Evolutionary conservation across 192 early-diverging fungal species (phyloP).

Genomic region (Backusella macrospora): DNA sequence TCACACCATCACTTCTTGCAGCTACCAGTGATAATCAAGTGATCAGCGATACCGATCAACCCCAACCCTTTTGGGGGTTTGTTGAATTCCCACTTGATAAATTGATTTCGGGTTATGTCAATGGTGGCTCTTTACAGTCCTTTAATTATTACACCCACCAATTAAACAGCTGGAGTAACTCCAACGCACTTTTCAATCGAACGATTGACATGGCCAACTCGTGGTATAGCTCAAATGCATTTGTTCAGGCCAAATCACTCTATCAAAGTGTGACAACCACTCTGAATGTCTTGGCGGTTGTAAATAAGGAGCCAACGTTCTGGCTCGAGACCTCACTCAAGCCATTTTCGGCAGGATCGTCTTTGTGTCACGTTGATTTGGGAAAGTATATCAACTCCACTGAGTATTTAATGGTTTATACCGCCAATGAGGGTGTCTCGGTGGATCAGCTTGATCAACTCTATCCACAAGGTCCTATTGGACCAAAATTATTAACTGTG

Average conservation of each 20-base stretch:
- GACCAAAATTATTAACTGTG: conserved; percentile 35
- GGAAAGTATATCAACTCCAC: conserved; percentile 28
- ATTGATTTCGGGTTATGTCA: background rate
- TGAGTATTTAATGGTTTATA: conserved; percentile 50
- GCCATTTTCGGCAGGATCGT: conserved; percentile 43
- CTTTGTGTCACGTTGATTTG: conserved; percentile 47
- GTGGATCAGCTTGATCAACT: conserved; percentile 13
- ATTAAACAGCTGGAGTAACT: conserved; percentile 24
- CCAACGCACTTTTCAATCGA: conserved; percentile 27
- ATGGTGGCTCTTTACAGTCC: background rate
- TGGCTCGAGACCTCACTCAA: conserved; percentile 41
- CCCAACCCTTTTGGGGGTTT: conserved; percentile 41
- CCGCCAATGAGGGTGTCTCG: conserved; percentile 38
- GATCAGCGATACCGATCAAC: background rate
- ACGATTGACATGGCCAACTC: conserved; percentile 31
- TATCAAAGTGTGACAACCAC: conserved; percentile 25
- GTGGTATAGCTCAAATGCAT: conserved; percentile 17
- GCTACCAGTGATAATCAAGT: conserved; percentile 17
- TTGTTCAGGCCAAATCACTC: background rate
- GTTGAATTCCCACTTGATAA: conserved; percentile 41
- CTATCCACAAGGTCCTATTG: conserved; percentile 37
- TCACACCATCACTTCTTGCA: conserved; percentile 28
- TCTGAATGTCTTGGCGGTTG: conserved; percentile 4
- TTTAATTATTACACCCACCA: conserved; percentile 12
- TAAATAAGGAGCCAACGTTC: background rate